phyloP scores from a whole-genome alignment of 257 asterid genomes.

The Petunia axillaris region DNA sequence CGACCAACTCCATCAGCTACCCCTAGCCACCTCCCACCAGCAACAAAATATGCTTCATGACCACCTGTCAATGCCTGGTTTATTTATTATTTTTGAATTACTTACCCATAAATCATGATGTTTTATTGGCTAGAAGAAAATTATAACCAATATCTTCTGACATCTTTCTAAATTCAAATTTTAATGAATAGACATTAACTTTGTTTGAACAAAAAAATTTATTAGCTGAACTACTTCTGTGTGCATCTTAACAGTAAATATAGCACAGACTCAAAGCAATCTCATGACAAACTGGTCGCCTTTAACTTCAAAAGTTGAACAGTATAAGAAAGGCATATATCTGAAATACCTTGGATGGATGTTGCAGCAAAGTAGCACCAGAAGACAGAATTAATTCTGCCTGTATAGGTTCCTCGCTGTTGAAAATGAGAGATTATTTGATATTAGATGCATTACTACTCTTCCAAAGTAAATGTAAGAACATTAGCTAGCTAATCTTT shows the following conservation, averaged over 20 bases:
- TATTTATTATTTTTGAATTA: slow-evolving; percentile 64
- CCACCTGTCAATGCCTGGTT: slow-evolving; percentile 97
- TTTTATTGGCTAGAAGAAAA: slow-evolving; percentile 10
- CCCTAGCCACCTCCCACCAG: slow-evolving; percentile 76
- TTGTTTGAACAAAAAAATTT: not conserved
- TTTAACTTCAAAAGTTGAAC: not conserved
- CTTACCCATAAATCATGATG: slow-evolving; percentile 39
- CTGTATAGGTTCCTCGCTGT: slow-evolving; percentile 55
- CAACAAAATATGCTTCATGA: slow-evolving; percentile 85
- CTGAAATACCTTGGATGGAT: slow-evolving; percentile 79
- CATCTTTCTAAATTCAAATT: slow-evolving; percentile 17
- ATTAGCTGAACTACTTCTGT: not conserved
- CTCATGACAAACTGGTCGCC: not conserved
- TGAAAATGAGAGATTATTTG: slow-evolving; percentile 29
- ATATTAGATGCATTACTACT: slow-evolving; percentile 8
- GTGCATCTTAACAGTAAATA: not conserved
- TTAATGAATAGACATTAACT: slow-evolving; percentile 11
- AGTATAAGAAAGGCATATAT: not conserved
- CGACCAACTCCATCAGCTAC: slow-evolving; percentile 87
- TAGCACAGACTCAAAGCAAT: not conserved
- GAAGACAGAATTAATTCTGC: slow-evolving; percentile 57
- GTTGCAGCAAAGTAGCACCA: slow-evolving; percentile 76
- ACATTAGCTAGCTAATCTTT: not conserved
- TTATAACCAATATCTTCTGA: slow-evolving; percentile 27
- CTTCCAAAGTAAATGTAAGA: not conserved